phyloP scores from a whole-genome alignment of 805 yeast species.

The Zygosaccharomyces gambellarensis region DNA sequence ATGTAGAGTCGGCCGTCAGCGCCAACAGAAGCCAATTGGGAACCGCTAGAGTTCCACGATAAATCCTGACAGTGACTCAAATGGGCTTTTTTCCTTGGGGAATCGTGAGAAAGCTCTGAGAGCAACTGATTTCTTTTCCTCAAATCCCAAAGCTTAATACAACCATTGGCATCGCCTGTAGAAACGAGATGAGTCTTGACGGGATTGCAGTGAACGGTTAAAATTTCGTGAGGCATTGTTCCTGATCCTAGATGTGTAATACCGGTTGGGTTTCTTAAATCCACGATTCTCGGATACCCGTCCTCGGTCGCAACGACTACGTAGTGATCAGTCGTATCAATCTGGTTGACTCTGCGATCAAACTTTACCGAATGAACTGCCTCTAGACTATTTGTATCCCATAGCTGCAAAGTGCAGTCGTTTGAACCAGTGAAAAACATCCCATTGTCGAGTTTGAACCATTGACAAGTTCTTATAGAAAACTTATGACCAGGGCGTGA shows the following conservation, averaged over 20 bases:
- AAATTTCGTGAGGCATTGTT: slow-evolving; percentile 38
- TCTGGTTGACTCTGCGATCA: slow-evolving; percentile 56
- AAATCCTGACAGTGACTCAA: slow-evolving; percentile 75
- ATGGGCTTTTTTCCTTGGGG: slow-evolving; percentile 52
- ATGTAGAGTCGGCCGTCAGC: slow-evolving; percentile 74
- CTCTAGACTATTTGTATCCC: slow-evolving; percentile 70
- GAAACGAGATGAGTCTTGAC: slow-evolving; percentile 55
- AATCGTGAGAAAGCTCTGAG: slow-evolving; percentile 24
- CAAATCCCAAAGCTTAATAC: slow-evolving; percentile 80
- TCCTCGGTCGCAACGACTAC: slow-evolving; percentile 71
- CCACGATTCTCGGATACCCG: slow-evolving; percentile 63
- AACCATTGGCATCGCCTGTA: slow-evolving; percentile 79
- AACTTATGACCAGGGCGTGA: slow-evolving; percentile 45
- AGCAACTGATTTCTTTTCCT: slow-evolving; percentile 36
- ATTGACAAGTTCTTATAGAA: slow-evolving; percentile 67
- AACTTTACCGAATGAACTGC: slow-evolving; percentile 64
- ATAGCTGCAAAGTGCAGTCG: slow-evolving; percentile 69
- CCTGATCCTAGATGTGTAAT: slow-evolving; percentile 65
- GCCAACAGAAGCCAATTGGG: slow-evolving; percentile 60
- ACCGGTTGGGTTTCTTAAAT: slow-evolving; percentile 66
- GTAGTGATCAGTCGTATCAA: slow-evolving; percentile 49
- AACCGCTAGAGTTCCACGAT: slow-evolving; percentile 66
- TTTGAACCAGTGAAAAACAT: slow-evolving; percentile 79
- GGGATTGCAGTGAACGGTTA: slow-evolving; percentile 71
- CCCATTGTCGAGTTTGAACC: slow-evolving; percentile 92